phyloP scores from a whole-genome alignment of 345 rosid species.

The Populus alba region DNA sequence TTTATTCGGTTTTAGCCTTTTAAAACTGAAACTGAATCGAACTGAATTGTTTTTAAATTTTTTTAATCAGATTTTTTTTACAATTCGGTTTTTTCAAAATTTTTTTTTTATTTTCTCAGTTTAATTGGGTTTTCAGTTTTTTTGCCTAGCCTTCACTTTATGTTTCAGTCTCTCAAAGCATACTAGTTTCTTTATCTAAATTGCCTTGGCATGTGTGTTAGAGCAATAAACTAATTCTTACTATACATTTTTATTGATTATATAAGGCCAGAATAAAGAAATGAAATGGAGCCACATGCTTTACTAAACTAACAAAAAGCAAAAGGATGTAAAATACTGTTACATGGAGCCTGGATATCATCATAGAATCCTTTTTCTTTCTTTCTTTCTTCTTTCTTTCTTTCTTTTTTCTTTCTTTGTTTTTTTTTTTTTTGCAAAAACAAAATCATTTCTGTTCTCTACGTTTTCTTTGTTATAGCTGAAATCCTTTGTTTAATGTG shows the following conservation, averaged over 20 bases:
- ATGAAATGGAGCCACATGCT: neutral
- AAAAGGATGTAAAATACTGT: neutral
- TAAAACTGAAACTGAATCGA: too few species aligned
- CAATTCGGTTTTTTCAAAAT: too few species aligned
- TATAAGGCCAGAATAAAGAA: neutral
- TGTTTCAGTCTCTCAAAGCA: neutral
- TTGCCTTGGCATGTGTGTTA: neutral
- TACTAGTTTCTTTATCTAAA: neutral
- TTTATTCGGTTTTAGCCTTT: too few species aligned
- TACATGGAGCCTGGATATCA: neutral
- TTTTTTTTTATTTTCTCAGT: too few species aligned
- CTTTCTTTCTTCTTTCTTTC: neutral
- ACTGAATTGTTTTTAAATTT: too few species aligned
- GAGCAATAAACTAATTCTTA: neutral
- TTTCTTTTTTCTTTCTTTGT: neutral
- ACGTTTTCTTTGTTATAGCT: neutral
- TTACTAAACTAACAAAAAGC: neutral
- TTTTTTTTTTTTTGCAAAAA: neutral
- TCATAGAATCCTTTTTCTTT: neutral
- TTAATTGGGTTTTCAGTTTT: too few species aligned
- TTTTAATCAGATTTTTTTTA: too few species aligned
- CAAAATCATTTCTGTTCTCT: neutral
- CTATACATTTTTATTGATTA: neutral
- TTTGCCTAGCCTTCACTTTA: too few species aligned
- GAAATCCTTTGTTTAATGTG: neutral